A percentile compares a stretch with the other conserved stretches of the same genome.
Conservation (phyloP, 75 land plant genomes). For the Cryptomeria japonica region DNA sequence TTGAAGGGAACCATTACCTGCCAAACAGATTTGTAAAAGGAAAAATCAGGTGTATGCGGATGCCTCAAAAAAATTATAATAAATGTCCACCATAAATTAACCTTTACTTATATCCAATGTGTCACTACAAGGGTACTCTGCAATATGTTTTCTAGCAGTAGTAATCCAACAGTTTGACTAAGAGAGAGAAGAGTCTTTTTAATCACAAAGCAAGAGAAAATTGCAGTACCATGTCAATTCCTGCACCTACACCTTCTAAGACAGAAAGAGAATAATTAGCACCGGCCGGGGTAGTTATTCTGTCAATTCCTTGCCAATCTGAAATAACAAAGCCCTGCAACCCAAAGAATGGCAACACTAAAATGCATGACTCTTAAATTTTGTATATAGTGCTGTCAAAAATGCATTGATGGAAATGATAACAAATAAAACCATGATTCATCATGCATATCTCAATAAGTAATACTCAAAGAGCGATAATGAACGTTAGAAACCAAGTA, state of each 20-base stretch:
- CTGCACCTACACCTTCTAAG: constrained; percentile 29
- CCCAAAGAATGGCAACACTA: background rate
- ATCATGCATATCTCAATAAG: background rate
- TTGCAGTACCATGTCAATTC: constrained; percentile 54
- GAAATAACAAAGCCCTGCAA: constrained; percentile 54
- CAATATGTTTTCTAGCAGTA: no score
- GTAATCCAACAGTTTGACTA: background rate
- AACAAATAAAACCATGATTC: background rate
- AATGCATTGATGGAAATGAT: background rate
- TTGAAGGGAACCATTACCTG: constrained; percentile 52
- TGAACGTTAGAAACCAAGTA: background rate
- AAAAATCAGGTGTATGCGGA: background rate
- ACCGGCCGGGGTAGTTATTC: constrained; percentile 32
- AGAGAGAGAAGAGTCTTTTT: no score
- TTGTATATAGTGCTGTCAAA: background rate
- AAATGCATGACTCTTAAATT: background rate
- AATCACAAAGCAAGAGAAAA: background rate
- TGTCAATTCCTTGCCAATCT: constrained; percentile 52
- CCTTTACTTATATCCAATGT: background rate
- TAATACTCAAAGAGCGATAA: background rate
- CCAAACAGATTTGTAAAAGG: background rate
- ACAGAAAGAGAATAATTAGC: constrained; percentile 46
- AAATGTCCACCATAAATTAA: background rate
- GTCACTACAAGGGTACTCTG: background rate
- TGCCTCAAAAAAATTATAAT: background rate